These are phyloP conservation scores for Trichoderma sp. DNA, from an alignment of 2,329 filamentous ascomycete species.

Conservation along the genomic window DNA sequence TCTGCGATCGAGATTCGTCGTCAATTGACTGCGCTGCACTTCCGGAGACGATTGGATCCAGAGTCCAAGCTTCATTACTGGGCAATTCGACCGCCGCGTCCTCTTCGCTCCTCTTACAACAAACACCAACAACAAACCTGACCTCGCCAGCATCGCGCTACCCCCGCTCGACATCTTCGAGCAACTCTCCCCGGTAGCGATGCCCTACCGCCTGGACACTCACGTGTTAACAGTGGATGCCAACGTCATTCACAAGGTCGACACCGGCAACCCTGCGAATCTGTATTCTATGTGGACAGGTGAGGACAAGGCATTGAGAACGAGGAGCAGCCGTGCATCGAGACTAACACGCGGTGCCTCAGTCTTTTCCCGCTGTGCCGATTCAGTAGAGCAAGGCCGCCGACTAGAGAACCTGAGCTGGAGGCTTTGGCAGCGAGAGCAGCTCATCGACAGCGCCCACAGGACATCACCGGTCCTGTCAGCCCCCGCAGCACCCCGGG, in stretches of 20 bases:
- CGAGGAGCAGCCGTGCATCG: not conserved
- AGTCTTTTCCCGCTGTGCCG: conserved; percentile 95
- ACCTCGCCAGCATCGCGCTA: conserved; percentile 27
- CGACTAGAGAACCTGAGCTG: conserved; percentile 94
- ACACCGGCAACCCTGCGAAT: conserved; percentile 89
- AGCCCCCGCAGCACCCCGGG: conserved; percentile 51
- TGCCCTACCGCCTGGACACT: conserved; percentile 82
- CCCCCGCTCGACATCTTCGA: conserved; percentile 44
- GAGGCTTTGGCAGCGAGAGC: conserved; percentile 90
- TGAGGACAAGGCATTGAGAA: conserved; percentile 50
- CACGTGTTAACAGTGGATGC: conserved; percentile 91
- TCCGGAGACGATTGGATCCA: conserved; percentile 29
- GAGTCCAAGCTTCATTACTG: conserved; percentile 19
- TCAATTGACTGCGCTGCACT: conserved; percentile 27
- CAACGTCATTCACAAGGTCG: conserved; percentile 89
- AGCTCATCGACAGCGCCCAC: conserved; percentile 72
- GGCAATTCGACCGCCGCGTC: not conserved
- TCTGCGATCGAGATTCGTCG: conserved; percentile 13
- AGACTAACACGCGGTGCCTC: conserved; percentile 10
- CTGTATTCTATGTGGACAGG: conserved; percentile 97
- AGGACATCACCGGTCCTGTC: conserved; percentile 43
- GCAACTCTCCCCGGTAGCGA: conserved; percentile 49
- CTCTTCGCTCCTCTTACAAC: not conserved
- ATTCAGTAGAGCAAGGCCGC: conserved; percentile 89
- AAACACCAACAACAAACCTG: not conserved